Base-by-base conservation (phyloP, 805 yeast species). In the Spathaspora gorwiae region DNA sequence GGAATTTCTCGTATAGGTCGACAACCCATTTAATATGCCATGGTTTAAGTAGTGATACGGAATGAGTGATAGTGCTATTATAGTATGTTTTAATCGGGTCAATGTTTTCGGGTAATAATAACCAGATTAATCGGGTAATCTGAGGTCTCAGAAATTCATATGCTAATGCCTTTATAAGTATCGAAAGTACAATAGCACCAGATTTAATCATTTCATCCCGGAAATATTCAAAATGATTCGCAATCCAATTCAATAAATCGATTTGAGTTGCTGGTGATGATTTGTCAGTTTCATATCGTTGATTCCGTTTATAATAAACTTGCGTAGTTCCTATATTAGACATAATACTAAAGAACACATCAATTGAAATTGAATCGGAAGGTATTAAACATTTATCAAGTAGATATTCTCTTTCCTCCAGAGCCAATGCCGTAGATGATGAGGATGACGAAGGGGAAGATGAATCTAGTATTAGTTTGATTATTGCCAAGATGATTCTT, bases 21-120 rank as follows among this genome's bases (percentile, higher is more conserved):
- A 59, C 58, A 8, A 60, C 62, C 14, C 55, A 45, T 40, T 60
- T 57, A 12, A 65, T 54, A 27, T 66, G 66, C 72, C 72, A 67
- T 8, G 52, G 47, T 40, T 55, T 54, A 26, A 57, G 47, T 1
- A 54, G 13, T 6, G 44, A 34, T 7, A 39, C 31, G 1, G 34
- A 42, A 31, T 48, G 50, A 8, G 44, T 38, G 13, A 48, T 36
- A 5, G 44, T 45, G 29, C 40, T 41, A 29, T 49, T 53, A 13
- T 32, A 43, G 15, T 42, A 48, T 19, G 53, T 50, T 26, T 44
- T 46, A 14, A 48, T 11, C 3, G 45, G 35, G 13, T 41, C 47
- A 10, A 45, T 43, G 37, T 52, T 38, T 39, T 56, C 56, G 34
- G 49, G 26, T 6, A 58, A 35, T 26, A 51, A 46, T 24, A 61